Evolutionary conservation across 768 basidiomycete species (phyloP).

Genomic region (Suillus fuscotomentosus): DNA sequence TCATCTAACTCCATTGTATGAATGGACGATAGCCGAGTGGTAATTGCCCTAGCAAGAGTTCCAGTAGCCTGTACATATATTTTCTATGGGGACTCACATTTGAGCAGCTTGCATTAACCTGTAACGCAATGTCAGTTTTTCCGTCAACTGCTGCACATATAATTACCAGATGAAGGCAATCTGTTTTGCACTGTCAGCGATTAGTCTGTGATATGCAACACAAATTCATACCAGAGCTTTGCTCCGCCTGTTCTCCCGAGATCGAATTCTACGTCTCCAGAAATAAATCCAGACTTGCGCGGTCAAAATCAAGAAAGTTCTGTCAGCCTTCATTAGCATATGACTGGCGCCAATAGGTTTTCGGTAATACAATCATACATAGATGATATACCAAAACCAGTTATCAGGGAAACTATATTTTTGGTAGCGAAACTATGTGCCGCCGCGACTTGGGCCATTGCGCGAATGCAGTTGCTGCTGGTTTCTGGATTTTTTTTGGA

Average conservation of each 20-base stretch:
- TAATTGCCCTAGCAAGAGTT: background rate
- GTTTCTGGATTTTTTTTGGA: background rate
- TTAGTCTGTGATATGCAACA: too few species aligned
- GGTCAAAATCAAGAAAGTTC: background rate
- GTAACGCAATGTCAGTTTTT: background rate
- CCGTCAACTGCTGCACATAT: background rate
- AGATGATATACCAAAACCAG: slow-evolving; percentile 1
- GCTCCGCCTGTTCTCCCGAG: background rate
- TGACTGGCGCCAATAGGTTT: background rate
- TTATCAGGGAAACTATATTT: background rate
- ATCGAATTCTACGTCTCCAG: background rate
- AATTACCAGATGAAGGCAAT: background rate
- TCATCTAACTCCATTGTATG: background rate
- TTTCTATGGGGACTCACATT: background rate
- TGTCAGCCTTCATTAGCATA: background rate
- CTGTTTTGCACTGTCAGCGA: background rate
- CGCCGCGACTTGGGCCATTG: background rate
- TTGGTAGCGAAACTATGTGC: background rate
- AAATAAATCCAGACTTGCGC: slow-evolving; percentile 1
- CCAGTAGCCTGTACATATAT: background rate
- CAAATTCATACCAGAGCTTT: background rate
- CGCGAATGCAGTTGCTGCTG: background rate
- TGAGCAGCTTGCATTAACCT: background rate
- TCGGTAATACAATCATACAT: background rate
- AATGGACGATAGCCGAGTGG: background rate